phyloP scores from a whole-genome alignment of 2,329 filamentous ascomycete species.

The Bretziella fagacearum region DNA sequence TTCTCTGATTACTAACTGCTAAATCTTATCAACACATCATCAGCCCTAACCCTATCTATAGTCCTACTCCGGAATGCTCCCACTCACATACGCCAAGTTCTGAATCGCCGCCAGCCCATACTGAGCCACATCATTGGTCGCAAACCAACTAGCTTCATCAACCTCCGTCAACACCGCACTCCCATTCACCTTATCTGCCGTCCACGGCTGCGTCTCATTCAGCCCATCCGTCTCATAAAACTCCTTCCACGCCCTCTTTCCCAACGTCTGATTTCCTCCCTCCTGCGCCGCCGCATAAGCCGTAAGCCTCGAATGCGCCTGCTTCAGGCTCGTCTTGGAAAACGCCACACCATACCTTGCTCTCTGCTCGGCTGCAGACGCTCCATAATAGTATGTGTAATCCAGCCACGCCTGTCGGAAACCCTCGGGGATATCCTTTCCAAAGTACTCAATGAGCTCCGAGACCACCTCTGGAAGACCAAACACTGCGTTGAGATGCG shows the following conservation, averaged over 20 bases:
- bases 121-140: conserved; percentile 38
- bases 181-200: conserved; percentile 25
- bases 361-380: conserved; percentile 30
- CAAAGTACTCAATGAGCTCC: conserved; percentile 34
- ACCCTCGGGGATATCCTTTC: conserved; percentile 27
- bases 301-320: conserved; percentile 41
- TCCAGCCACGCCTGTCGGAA: conserved; percentile 41
- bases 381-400: conserved; percentile 42
- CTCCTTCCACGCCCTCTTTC: conserved; percentile 35
- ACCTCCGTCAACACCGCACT: conserved; percentile 30
- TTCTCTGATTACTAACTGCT: neutral
- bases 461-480: conserved; percentile 41
- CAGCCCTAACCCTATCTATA: neutral
- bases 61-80: conserved; percentile 2
- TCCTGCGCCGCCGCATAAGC: conserved; percentile 32
- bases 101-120: conserved; percentile 42
- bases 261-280: conserved; percentile 29
- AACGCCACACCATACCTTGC: conserved; percentile 35
- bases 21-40: neutral
- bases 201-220: conserved; percentile 23
- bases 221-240: conserved; percentile 34
- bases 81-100: conserved; percentile 29
- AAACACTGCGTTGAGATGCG: conserved; percentile 41
- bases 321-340: conserved; percentile 30
- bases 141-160: conserved; percentile 39